Evolutionary conservation across 192 early-diverging fungal species (phyloP).

Genomic region (Anaeromyces robustus): DNA sequence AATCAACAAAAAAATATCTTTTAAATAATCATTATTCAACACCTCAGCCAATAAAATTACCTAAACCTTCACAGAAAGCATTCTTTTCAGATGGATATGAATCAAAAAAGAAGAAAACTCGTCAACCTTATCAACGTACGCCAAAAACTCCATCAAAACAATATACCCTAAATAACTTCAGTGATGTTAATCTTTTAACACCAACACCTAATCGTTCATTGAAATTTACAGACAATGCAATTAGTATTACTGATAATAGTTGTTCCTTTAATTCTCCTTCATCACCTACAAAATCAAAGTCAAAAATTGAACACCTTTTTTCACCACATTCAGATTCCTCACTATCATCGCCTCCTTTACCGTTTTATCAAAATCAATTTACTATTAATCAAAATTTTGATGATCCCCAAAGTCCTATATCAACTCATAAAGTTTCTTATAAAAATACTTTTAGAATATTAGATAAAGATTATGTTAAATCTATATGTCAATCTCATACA

Average conservation of each 20-base stretch:
- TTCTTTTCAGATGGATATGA: not conserved
- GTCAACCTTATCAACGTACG: not conserved
- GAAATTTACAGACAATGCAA: not conserved
- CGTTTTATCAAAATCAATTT: not conserved
- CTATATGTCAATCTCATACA: not conserved
- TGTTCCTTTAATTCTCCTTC: not conserved
- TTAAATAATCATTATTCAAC: not conserved
- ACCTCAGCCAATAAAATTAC: not conserved
- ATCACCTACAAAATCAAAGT: not conserved
- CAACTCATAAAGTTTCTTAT: not conserved
- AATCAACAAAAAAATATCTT: not conserved
- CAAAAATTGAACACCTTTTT: not conserved
- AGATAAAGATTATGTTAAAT: not conserved
- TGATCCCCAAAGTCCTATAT: not conserved
- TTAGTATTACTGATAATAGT: not conserved
- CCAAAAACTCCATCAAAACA: not conserved
- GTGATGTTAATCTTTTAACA: not conserved
- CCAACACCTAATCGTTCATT: not conserved
- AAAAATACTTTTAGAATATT: not conserved
- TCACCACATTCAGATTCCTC: not conserved
- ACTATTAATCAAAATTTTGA: not conserved
- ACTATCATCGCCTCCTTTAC: not conserved
- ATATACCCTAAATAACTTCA: not conserved
- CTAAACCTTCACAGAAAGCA: not conserved
- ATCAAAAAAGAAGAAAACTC: not conserved